Evolutionary conservation across 1,284 basidiomycete species (phyloP), one percentile per base, ranked within the genome.

Genomic region (Limonomyces culmigenus): DNA sequence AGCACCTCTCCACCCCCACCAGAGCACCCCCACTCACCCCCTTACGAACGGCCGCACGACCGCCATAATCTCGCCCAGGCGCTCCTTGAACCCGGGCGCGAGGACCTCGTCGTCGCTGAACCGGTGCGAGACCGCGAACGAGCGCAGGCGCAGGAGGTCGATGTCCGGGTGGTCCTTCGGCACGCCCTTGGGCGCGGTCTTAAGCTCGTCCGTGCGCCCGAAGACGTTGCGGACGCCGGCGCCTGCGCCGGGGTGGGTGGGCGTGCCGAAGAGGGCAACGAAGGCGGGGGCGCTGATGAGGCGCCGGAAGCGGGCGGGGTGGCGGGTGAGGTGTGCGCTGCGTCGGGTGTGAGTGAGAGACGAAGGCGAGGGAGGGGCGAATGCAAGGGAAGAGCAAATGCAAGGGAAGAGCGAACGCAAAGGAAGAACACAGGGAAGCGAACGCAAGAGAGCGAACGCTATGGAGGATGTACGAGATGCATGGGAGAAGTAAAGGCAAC

Each of bases 151-250:
- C 42, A 93, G 55, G 38, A 92, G 55, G 50, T 87, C 85, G 42
- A 92, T 92, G 50, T 91, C 83, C 79, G 62, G 61, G 50, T 93
- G 87, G 15, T 63, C 65, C 54, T 87, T 92, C 38, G 73, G 70
- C n/a, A 89, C 56, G 0, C 88, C 88, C 50, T 91, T 91, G 1
- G 87, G 87, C 8, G 87, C 84, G 2, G 72, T 71, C 55, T 91
- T 92, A 34, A 91, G 59, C 49, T 84, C 75, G 46, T 86, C 86
- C 3, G 85, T 79, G 39, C 55, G 53, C 0, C 87, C 87, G 53
- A 87, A 91, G 3, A 92, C 70, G 49, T 68, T 89, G 49, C 70
- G 67, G 35, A 73, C 56, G 38, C 60, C 51, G 21, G 80, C 78
- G 33, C 75, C 65, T 3, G 68, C 59, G 46, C 70, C 61, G 1